Percentiles rank a stretch among this genome's conserved stretches.
Conservation (phyloP, 768 basidiomycete species). For the Kwoniella pini region DNA sequence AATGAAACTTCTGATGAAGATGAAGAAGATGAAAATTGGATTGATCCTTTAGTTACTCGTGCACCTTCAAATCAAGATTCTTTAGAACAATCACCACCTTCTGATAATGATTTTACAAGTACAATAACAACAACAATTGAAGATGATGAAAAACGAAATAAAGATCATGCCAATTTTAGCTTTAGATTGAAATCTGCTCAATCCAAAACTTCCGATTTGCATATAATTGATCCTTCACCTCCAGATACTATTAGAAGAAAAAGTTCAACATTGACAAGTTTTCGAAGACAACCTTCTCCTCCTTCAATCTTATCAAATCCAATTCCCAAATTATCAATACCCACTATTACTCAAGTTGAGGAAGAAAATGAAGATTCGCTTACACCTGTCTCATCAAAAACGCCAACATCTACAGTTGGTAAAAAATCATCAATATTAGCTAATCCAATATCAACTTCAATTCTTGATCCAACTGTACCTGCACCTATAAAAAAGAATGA, state of each 20-base stretch:
- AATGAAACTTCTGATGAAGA: constrained; percentile 10
- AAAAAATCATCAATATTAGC: constrained; percentile 27
- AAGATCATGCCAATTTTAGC: constrained; percentile 21
- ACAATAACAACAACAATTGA: constrained; percentile 14
- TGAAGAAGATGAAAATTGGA: constrained; percentile 27
- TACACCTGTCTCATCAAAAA: not conserved
- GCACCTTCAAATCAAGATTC: constrained; percentile 26
- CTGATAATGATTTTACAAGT: constrained; percentile 25
- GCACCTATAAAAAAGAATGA: constrained; percentile 12
- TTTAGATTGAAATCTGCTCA: constrained; percentile 34
- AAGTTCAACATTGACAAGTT: constrained; percentile 8
- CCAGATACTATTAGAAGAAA: not conserved
- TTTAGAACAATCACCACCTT: constrained; percentile 19
- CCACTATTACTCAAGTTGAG: not conserved
- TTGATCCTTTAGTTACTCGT: constrained; percentile 45
- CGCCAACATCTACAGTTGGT: not conserved
- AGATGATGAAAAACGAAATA: constrained; percentile 21
- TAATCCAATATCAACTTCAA: constrained; percentile 42
- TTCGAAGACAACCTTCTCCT: constrained; percentile 22
- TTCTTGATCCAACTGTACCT: constrained; percentile 44
- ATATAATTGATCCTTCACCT: not conserved
- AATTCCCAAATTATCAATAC: not conserved
- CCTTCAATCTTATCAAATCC: constrained; percentile 44
- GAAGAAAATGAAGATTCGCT: not conserved
- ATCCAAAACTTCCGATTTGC: constrained; percentile 3